Conservation (phyloP, 2,329 filamentous ascomycete species). For the Monosporascus sp. region DNA sequence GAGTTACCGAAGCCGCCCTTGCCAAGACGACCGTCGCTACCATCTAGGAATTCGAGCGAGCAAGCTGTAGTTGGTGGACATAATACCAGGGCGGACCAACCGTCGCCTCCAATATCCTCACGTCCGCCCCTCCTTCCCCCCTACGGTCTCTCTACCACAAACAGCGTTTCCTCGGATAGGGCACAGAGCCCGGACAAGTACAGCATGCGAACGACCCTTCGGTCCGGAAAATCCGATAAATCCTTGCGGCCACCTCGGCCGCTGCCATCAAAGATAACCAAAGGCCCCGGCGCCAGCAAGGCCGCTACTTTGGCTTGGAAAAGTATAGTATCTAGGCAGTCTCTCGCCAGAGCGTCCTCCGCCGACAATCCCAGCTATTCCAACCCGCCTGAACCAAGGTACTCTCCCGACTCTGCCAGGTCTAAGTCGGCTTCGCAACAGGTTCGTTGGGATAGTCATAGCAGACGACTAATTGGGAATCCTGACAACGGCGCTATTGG, state of each 20-base stretch:
- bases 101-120: slow-evolving; percentile 21
- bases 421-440: slow-evolving; percentile 27
- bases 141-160: slow-evolving; percentile 23
- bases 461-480: slow-evolving; percentile 43
- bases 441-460: slow-evolving; percentile 50
- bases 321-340: slow-evolving; percentile 37
- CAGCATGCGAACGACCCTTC: slow-evolving; percentile 57
- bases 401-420: slow-evolving; percentile 18
- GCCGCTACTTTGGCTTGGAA: slow-evolving; percentile 61
- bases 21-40: slow-evolving; percentile 51
- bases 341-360: slow-evolving; percentile 20
- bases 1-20: slow-evolving; percentile 69
- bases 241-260: slow-evolving; percentile 34
- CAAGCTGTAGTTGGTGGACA: slow-evolving; percentile 34
- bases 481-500: slow-evolving; percentile 27
- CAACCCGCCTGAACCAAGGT: slow-evolving; percentile 24
- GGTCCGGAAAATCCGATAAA: slow-evolving; percentile 44
- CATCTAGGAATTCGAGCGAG: slow-evolving; percentile 50
- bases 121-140: slow-evolving; percentile 25
- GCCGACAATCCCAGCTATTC: slow-evolving; percentile 17
- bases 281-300: slow-evolving; percentile 53
- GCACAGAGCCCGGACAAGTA: slow-evolving; percentile 57
- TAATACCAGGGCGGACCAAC: slow-evolving; percentile 15
- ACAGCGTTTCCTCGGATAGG: slow-evolving; percentile 26
- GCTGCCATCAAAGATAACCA: slow-evolving; percentile 36